Conservation (phyloP, 352 stramenopile species). For the Elongisporangium prolatum region DNA sequence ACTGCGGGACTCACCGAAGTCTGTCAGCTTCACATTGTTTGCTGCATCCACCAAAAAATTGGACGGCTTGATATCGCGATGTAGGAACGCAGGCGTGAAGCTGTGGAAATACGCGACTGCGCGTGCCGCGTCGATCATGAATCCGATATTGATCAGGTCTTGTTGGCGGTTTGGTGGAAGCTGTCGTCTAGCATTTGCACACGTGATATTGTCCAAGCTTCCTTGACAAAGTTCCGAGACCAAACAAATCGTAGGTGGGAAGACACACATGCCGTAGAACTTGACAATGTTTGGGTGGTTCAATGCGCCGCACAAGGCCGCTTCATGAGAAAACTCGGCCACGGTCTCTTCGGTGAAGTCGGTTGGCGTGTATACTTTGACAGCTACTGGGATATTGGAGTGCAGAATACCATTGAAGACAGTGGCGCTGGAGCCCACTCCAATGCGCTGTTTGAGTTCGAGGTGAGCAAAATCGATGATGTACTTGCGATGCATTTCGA, state of each 20-base stretch:
- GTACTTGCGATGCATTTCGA: conserved; percentile 65
- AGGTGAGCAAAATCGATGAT: conserved; percentile 68
- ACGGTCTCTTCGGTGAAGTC: conserved; percentile 52
- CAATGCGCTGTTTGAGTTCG: conserved; percentile 39
- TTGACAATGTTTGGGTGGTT: conserved; percentile 50
- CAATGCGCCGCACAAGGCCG: conserved; percentile 32
- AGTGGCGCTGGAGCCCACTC: conserved; percentile 32
- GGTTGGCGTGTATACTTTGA: conserved; percentile 58
- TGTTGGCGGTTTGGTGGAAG: conserved; percentile 41
- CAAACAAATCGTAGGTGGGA: conserved; percentile 60
- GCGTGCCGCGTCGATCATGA: conserved; percentile 63
- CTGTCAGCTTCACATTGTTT: conserved; percentile 62
- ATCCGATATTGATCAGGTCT: conserved; percentile 52
- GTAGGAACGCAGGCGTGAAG: conserved; percentile 65
- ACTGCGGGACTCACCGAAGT: conserved; percentile 69
- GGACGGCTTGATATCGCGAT: conserved; percentile 66
- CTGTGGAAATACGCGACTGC: conserved; percentile 70
- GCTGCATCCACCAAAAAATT: conserved; percentile 80
- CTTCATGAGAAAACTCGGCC: conserved; percentile 50
- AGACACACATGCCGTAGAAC: conserved; percentile 64
- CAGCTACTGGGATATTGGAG: conserved; percentile 26
- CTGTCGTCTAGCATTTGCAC: conserved; percentile 27
- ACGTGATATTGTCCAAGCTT: conserved; percentile 36
- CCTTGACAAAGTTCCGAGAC: conserved; percentile 75
- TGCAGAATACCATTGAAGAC: conserved; percentile 48